Evolutionary conservation across 2,329 filamentous ascomycete genomes (phyloP).

Genomic region (Nannizziopsis barbatae): DNA sequence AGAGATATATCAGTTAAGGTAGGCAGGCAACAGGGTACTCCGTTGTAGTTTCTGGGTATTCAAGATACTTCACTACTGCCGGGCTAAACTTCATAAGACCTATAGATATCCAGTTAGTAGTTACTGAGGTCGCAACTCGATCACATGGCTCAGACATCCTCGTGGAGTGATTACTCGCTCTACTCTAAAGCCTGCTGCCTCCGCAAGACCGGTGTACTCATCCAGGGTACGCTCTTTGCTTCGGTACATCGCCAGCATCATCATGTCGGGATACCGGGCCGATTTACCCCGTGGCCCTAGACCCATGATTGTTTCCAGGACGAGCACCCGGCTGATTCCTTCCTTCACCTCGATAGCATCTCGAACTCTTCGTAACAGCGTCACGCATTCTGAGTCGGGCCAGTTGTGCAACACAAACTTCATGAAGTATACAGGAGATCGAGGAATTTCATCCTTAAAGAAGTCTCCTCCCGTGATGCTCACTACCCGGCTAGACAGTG

Average conservation of each 20-base stretch:
- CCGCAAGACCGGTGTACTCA: not conserved
- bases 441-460: slow-evolving; percentile 1
- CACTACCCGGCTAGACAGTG: not conserved
- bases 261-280: slow-evolving; percentile 2
- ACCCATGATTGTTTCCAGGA: not conserved
- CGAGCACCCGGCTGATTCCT: not conserved
- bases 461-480: not conserved
- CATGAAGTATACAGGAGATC: not conserved
- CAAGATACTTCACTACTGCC: no score
- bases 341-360: not conserved
- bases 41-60: no score
- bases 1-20: no score
- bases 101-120: no score
- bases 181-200: not conserved
- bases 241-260: not conserved
- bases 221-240: slow-evolving; percentile 1
- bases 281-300: not conserved
- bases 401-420: not conserved
- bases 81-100: no score
- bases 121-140: no score
- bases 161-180: no score
- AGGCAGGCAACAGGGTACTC: no score
- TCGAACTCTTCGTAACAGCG: not conserved
- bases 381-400: not conserved
- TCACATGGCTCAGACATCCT: no score